phyloP scores from a whole-genome alignment of 2,329 filamentous ascomycete genomes.

The Curvularia spicifera region DNA sequence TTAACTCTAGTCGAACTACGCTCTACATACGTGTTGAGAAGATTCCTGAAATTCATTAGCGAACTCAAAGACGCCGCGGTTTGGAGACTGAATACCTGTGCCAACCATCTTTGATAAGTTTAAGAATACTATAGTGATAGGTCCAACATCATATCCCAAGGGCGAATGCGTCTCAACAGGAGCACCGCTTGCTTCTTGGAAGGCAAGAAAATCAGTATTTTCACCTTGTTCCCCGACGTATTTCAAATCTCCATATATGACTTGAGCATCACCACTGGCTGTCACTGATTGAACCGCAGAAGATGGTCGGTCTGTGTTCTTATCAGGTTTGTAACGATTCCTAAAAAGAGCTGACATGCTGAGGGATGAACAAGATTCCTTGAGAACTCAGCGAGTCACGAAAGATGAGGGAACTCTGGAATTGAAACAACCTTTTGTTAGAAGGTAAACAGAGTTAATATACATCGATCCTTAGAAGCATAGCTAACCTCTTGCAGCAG shows the following conservation, averaged over 20 bases:
- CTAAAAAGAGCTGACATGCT: neutral
- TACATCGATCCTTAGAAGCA: too few species aligned
- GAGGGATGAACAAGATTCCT: too few species aligned
- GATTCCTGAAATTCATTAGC: neutral
- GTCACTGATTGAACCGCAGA: neutral
- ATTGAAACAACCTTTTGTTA: too few species aligned
- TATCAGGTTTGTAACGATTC: neutral
- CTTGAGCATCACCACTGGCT: neutral
- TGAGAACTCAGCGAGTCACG: too few species aligned
- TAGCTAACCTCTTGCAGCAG: too few species aligned
- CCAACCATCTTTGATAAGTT: conserved; percentile 44
- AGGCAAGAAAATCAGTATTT: conserved; percentile 27
- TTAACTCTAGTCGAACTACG: neutral
- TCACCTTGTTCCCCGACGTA: conserved; percentile 31
- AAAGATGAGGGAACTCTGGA: too few species aligned
- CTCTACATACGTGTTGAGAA: neutral
- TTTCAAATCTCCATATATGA: neutral
- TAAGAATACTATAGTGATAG: conserved; percentile 38
- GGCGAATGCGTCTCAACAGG: conserved; percentile 41
- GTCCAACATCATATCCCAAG: conserved; percentile 42
- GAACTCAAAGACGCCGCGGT: neutral
- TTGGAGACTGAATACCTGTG: conserved; percentile 30
- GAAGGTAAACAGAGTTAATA: too few species aligned
- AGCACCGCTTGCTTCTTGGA: conserved; percentile 40
- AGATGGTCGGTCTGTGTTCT: neutral